Base-by-base conservation (phyloP, 441 rosid genomes). In the Eruca vesicaria region DNA sequence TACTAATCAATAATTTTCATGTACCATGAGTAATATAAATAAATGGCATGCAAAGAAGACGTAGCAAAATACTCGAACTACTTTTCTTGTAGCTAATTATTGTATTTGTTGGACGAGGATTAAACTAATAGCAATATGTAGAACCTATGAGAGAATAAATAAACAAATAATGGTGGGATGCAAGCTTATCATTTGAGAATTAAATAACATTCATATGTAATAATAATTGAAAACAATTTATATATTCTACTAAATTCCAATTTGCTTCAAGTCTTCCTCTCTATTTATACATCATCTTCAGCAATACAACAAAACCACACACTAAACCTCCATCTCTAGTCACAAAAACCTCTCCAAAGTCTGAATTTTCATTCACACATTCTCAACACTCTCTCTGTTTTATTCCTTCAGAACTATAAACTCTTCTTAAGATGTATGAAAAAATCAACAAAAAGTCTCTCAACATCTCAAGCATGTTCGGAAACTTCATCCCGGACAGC, bases 151-250 rank as follows among this genome's bases (percentile, higher is more conserved):
- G 23, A 28, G 7, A 33, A 18, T 7, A 63, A 41, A 77, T 63
- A 69, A 55, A 63, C 8, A 71, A 71, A 33, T 56, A 48, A 65
- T 64, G 58, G 80, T 63, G 67, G 65, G 82, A 16, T 82, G 20
- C 76, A 67, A 74, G 77, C 82, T 78, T 83, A 84, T 79, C 83
- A 86, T 84, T 82, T 74, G 86, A 79, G 82, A 76, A 74, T 72
- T 66, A 57, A 72, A 78, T 66, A 78, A 53, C 59, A 35, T 53
- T 53, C 58, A 60, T 5, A 33, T 23, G 16, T 35, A 31, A 10
- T 29, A 31, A 41, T 10, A 61, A 63, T 41, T 43, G 11, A n/a
- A 12, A 43, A 43, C 6, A n/a, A 6, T 14, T n/a, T 5, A n/a
- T 6, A 45, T 45, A 62, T 53, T 20, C 67, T 66, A 63, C 77